These are phyloP conservation scores for Solanum neorickii DNA, from an alignment of 257 asterid genomes.

Conservation along the genomic window DNA sequence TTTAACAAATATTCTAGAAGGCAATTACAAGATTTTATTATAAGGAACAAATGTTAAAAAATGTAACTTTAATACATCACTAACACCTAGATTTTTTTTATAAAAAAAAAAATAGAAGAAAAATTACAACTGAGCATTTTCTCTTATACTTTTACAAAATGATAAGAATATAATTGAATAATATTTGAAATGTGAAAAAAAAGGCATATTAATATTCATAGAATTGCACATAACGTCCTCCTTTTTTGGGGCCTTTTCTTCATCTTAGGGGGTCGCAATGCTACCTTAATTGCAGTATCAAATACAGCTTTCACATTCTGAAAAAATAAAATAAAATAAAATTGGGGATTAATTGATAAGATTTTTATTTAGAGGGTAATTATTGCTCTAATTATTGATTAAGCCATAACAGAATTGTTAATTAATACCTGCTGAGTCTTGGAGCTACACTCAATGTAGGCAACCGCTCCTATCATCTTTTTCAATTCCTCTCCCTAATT, in stretches of 20 bases:
- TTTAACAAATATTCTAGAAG: background rate
- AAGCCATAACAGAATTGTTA: background rate
- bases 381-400: background rate
- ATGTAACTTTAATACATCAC: background rate
- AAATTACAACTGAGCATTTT: background rate
- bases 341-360: background rate
- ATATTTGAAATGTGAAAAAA: background rate
- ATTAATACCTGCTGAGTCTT: conserved; percentile 73
- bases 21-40: background rate
- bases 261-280: conserved; percentile 63
- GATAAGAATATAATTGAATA: background rate
- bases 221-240: conserved; percentile 43
- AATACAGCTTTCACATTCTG: conserved; percentile 81
- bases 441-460: conserved; percentile 83
- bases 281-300: conserved; percentile 75
- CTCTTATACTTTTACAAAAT: background rate
- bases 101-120: background rate
- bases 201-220: conserved; percentile 5
- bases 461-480: conserved; percentile 74
- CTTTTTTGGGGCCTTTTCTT: conserved; percentile 49
- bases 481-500: conserved; percentile 73
- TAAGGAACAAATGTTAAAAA: background rate
- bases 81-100: background rate
- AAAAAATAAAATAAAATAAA: background rate
- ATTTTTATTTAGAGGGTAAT: background rate